Evolutionary conservation across 805 yeast species (phyloP).

Genomic region (Candida loeiensis): DNA sequence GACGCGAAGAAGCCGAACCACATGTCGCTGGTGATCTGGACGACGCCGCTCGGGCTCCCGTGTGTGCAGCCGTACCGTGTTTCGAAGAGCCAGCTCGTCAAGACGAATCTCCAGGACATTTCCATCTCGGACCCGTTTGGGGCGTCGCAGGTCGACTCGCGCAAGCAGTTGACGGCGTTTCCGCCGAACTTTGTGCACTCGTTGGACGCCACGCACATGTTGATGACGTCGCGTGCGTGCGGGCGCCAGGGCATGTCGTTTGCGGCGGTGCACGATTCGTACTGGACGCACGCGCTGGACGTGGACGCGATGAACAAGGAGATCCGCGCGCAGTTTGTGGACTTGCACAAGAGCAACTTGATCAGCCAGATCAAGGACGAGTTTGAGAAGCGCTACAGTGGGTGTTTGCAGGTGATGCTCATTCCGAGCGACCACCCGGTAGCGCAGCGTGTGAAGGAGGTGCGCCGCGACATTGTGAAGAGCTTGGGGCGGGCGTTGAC

Average conservation of each 20-base stretch:
- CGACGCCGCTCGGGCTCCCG: slow-evolving; percentile 92
- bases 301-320: slow-evolving; percentile 65
- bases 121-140: slow-evolving; percentile 84
- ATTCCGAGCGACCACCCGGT: slow-evolving; percentile 52
- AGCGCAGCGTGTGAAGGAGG: slow-evolving; percentile 46
- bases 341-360: slow-evolving; percentile 70
- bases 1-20: slow-evolving; percentile 48
- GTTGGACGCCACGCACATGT: slow-evolving; percentile 95
- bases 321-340: slow-evolving; percentile 75
- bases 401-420: slow-evolving; percentile 57
- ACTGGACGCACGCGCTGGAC: slow-evolving; percentile 95
- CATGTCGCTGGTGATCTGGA: slow-evolving; percentile 93
- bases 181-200: slow-evolving; percentile 97
- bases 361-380: slow-evolving; percentile 70
- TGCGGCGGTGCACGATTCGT: slow-evolving; percentile 96
- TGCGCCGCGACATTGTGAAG: slow-evolving; percentile 47
- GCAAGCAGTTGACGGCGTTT: slow-evolving; percentile 89
- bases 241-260: slow-evolving; percentile 62
- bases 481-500: slow-evolving; percentile 55
- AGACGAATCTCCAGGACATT: slow-evolving; percentile 87
- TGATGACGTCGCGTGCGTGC: slow-evolving; percentile 80
- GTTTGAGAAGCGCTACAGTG: slow-evolving; percentile 74
- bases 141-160: slow-evolving; percentile 73
- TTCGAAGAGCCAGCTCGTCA: slow-evolving; percentile 56
- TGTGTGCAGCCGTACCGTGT: slow-evolving; percentile 95